A percentile compares a stretch with the other conserved stretches of the same genome.
Conservation (phyloP, 768 basidiomycete species). For the Rickenella mellea region DNA sequence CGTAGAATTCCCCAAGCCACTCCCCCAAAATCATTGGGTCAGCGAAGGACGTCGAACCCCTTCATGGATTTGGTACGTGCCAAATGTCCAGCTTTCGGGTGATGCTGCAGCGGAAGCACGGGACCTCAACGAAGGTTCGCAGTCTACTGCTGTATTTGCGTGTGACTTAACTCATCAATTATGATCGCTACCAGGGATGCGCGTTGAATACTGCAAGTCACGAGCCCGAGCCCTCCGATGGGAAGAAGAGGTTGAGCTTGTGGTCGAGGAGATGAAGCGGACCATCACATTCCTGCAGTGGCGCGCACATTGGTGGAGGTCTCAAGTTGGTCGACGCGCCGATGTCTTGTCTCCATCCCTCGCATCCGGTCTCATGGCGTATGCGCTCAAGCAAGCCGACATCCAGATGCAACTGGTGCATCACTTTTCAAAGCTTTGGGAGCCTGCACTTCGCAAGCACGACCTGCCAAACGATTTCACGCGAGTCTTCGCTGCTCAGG, state of each 20-base stretch:
- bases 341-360: background rate
- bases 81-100: background rate
- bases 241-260: conserved; percentile 1
- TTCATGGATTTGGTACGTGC: conserved; percentile 19
- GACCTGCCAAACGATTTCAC: too few species aligned
- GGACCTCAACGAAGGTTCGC: too few species aligned
- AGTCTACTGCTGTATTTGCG: conserved; percentile 1
- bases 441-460: too few species aligned
- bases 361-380: background rate
- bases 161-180: conserved; percentile 1
- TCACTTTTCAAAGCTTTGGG: background rate
- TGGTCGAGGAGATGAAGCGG: conserved; percentile 1
- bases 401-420: background rate
- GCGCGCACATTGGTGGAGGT: background rate
- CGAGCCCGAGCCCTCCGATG: background rate
- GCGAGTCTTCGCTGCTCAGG: too few species aligned
- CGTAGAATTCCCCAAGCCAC: background rate
- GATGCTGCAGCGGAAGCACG: background rate
- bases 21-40: background rate
- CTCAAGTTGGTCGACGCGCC: background rate
- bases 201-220: conserved; percentile 2
- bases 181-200: background rate
- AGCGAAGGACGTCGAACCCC: conserved; percentile 8
- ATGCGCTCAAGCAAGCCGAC: background rate
- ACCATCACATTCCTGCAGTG: background rate